Base-by-base conservation (phyloP, 1,284 basidiomycete species). In the Cerrena zonata region DNA sequence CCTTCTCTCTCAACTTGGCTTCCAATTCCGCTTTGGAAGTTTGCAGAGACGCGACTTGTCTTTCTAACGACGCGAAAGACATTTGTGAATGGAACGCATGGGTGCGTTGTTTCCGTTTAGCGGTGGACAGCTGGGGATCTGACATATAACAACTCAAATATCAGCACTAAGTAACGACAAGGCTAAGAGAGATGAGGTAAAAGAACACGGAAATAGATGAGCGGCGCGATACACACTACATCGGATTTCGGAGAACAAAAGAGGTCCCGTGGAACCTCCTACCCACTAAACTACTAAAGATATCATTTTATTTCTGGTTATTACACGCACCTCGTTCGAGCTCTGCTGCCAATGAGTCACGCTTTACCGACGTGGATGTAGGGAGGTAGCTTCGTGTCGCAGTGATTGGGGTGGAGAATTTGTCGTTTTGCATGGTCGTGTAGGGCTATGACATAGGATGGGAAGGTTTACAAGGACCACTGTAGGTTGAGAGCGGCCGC, bases 291-390 rank as follows among this genome's bases (percentile, higher is more conserved):
- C n/a, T n/a, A n/a, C n/a, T n/a, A n/a, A n/a, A n/a, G n/a, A n/a
- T n/a, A n/a, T n/a, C n/a, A n/a, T n/a, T n/a, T n/a, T n/a, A n/a
- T n/a, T 19, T 24, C 30, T 15, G 30, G 7, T 7, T 7, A 34
- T 15, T 40, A 39, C 45, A 46, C 66, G 49, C 56, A 77, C 83
- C 83, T 61, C 78, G 72, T 62, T 86, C 83, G 4, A 84, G 73
- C 57, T 86, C 82, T 23, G 83, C 82, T 27, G 77, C 74, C 41
- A 84, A 65, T 0, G 82, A 82, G 56, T 84, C 81, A 34, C 84
- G 76, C 54, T 86, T 78, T 12, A 62, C 13, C 0, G 70, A 60
- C 19, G 60, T 51, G 21, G 65, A 59, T n/a, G 64, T 56, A 13
- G 63, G 5, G 61, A 15, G 56, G 21, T 7, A 62, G 39, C 15